Percentiles rank a stretch among this genome's conserved stretches.
phyloP scores from a whole-genome alignment of 1,284 basidiomycete species.

The Pseudozyma sp. region DNA sequence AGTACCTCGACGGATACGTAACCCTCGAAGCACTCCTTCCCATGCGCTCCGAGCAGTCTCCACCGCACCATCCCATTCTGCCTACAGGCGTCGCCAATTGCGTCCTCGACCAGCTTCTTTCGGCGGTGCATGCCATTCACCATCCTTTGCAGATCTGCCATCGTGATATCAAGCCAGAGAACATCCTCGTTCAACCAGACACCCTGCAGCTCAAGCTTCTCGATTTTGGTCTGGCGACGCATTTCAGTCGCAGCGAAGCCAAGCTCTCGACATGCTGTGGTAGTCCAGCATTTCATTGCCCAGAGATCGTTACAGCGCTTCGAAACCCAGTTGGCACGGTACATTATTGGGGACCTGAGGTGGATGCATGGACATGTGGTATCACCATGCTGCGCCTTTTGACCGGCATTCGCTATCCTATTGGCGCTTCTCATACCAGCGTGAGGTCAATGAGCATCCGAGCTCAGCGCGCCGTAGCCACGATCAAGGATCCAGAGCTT shows the following conservation, averaged over 20 bases:
- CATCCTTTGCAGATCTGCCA: conserved; percentile 73
- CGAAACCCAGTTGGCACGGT: conserved; percentile 71
- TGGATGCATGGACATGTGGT: conserved; percentile 75
- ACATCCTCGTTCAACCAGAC: conserved; percentile 70
- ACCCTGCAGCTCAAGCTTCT: conserved; percentile 71
- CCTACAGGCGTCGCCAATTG: conserved; percentile 64
- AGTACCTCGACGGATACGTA: conserved; percentile 71
- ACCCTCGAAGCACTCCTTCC: conserved; percentile 67
- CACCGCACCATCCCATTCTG: conserved; percentile 57
- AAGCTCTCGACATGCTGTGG: conserved; percentile 75
- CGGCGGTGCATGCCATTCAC: conserved; percentile 73
- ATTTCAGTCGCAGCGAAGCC: conserved; percentile 73
- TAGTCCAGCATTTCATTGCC: conserved; percentile 72
- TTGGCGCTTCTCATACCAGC: conserved; percentile 72
- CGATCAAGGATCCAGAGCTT: conserved; percentile 69
- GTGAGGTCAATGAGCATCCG: conserved; percentile 71
- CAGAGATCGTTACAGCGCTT: conserved; percentile 73
- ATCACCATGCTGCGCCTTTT: conserved; percentile 73
- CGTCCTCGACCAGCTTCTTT: conserved; percentile 73
- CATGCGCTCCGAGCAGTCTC: conserved; percentile 41
- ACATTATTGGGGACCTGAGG: conserved; percentile 72
- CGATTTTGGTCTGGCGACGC: conserved; percentile 74
- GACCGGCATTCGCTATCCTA: conserved; percentile 72
- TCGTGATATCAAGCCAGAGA: conserved; percentile 73
- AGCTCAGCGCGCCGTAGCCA: conserved; percentile 70